Evolutionary conservation across 2,329 filamentous ascomycete genomes (phyloP).

Genomic region (Trichoderma brevicompactum): DNA sequence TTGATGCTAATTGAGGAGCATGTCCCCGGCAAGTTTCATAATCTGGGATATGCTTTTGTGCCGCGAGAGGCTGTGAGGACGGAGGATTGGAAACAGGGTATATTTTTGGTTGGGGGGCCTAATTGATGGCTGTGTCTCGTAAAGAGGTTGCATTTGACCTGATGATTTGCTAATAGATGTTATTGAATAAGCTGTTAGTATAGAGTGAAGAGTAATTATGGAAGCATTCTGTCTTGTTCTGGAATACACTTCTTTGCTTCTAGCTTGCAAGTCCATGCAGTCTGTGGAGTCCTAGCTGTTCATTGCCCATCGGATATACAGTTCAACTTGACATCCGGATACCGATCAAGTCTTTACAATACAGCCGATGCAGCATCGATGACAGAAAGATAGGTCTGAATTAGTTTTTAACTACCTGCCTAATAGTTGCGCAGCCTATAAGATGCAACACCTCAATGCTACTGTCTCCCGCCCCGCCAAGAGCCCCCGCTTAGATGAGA

Average conservation of each 20-base stretch:
- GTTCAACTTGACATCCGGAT: not conserved
- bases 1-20: constrained; percentile 17
- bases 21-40: not conserved
- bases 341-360: not conserved
- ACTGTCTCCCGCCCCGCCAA: not conserved
- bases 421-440: not conserved
- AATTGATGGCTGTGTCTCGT: not conserved
- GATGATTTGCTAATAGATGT: too few species aligned
- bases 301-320: not conserved
- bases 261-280: too few species aligned
- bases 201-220: too few species aligned
- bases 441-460: not conserved
- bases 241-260: too few species aligned
- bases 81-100: not conserved
- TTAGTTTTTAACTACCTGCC: not conserved
- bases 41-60: constrained; percentile 19
- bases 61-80: constrained; percentile 8
- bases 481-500: not conserved
- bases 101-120: not conserved
- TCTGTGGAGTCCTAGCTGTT: not conserved
- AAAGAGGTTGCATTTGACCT: too few species aligned
- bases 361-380: not conserved
- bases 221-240: too few species aligned
- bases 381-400: not conserved
- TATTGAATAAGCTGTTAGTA: too few species aligned